Percentiles rank a stretch among this genome's conserved stretches.
Conservation (phyloP, 148 eudicot species). For the Cornus florida region DNA sequence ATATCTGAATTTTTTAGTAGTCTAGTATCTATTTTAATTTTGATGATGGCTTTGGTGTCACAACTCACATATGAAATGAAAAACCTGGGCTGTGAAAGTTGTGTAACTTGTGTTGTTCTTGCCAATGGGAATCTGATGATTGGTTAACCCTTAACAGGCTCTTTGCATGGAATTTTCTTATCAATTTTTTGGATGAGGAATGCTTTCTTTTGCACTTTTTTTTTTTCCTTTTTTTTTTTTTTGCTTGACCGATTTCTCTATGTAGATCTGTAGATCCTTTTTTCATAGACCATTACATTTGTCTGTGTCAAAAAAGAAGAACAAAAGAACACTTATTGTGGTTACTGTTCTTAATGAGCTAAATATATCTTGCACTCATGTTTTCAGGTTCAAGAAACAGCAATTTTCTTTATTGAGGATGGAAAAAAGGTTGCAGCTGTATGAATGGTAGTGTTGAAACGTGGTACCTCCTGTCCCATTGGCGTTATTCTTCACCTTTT, state of each 20-base stretch:
- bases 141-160: neutral
- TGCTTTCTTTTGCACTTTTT: too few species aligned
- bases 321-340: neutral
- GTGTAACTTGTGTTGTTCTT: neutral
- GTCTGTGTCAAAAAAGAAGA: neutral
- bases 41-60: neutral
- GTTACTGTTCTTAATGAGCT: neutral
- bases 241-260: too few species aligned
- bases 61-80: neutral
- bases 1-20: too few species aligned
- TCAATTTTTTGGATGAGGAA: neutral
- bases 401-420: conserved; percentile 80
- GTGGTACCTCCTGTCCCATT: neutral
- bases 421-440: conserved; percentile 78
- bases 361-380: neutral
- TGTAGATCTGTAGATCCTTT: too few species aligned
- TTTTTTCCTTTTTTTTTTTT: too few species aligned
- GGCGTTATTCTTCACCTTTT: neutral
- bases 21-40: too few species aligned
- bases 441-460: conserved; percentile 12
- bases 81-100: neutral
- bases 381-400: conserved; percentile 65
- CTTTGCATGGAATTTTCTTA: neutral
- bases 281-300: too few species aligned
- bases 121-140: neutral